Percentiles rank a stretch among this genome's conserved stretches.
These are phyloP conservation scores for Geranium incanum DNA, from an alignment of 441 rosid species.

Conservation along the genomic window DNA sequence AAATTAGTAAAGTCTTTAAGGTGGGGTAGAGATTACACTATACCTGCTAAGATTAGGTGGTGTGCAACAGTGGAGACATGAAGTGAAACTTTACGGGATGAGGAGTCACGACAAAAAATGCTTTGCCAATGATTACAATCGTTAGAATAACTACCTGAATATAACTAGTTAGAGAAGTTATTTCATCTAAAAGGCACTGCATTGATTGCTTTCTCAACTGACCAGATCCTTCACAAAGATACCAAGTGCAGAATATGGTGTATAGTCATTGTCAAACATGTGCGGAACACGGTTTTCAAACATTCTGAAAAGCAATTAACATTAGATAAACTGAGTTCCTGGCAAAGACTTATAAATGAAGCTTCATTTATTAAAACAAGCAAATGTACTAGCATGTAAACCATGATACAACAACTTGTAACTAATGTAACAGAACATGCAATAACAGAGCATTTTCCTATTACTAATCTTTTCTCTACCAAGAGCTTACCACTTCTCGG, in stretches of 20 bases:
- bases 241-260: conserved; percentile 93
- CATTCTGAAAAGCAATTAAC: conserved; percentile 58
- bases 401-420: background rate
- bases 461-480: background rate
- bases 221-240: conserved; percentile 98
- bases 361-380: background rate
- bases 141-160: conserved; percentile 9
- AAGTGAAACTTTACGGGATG: conserved; percentile 74
- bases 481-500: too few species aligned
- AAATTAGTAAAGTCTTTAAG: background rate
- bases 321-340: background rate
- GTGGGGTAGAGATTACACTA: conserved; percentile 12
- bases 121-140: conserved; percentile 44
- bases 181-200: conserved; percentile 4
- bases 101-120: conserved; percentile 74
- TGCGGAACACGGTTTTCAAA: conserved; percentile 97
- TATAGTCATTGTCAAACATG: conserved; percentile 89
- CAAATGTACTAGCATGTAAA: background rate
- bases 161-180: conserved; percentile 4
- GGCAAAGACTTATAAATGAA: background rate
- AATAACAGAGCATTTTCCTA: background rate
- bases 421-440: background rate
- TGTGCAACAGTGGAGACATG: conserved; percentile 72
- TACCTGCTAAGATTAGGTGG: conserved; percentile 85
- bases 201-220: conserved; percentile 23